Base-by-base conservation (phyloP, 2,329 filamentous ascomycete genomes). In the Colletotrichum incanum region DNA sequence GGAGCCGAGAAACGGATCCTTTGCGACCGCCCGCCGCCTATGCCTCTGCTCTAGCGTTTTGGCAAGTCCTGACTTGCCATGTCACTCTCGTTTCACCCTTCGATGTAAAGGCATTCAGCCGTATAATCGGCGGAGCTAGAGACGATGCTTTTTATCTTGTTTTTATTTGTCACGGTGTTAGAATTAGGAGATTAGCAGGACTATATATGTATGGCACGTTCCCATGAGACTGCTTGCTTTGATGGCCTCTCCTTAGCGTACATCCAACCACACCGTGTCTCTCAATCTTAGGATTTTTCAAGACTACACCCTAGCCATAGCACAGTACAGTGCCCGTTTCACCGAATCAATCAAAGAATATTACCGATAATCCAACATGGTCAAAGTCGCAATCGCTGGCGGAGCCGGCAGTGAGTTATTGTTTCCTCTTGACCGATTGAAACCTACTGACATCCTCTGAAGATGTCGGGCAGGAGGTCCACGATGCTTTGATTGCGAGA, bases 381-480 rank as follows among this genome's bases (percentile, higher is more conserved):
- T 77, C 50, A 76, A 72, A 18, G 73, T 79, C 23, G 76, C 77
- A 5, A 60, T 78, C 11, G 75, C 75, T 20, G 77, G 76, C 12
- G 76, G 74, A 20, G 75, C 77, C 11, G 76, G 70, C 9, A 63
- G 69, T 72, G 41, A n/a, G 70, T 28, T 14, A 0, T 11, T 0
- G 1, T 7, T 6, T 39, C n/a, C 7, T 5, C 2, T 20, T 1
- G 0, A 0, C 4, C 5, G 6, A 41, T 28, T 37, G 14, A 39
- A 20, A 23, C 39, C 20, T 1, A 34, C 55, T 43, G 26, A 55
- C 8, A 2, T 1, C 11, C 2, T 16, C 0, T 18, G 23, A 4
- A 90, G 88, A 88, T 67, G 84, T 91, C 58, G 86, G 85, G 2
- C 82, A 79, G 52, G 88, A 89, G 76, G 76, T 91, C 12, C 78